Base-by-base conservation (phyloP, 495 filamentous ascomycete genomes). In the Elaphomyces granulatus region DNA sequence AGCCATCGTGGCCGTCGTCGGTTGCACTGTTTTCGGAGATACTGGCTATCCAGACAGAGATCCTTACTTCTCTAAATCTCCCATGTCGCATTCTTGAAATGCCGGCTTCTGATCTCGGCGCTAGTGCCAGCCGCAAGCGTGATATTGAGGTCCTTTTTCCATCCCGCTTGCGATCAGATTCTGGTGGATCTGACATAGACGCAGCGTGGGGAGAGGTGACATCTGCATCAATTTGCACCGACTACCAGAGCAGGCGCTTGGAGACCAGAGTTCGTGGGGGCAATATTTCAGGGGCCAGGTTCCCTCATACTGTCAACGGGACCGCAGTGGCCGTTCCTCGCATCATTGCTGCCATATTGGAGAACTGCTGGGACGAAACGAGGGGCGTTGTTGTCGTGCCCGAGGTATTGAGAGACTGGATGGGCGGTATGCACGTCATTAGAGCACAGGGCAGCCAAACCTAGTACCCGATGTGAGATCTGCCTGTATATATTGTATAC, bases 61-160 rank as follows among this genome's bases (percentile, higher is more conserved):
- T 96, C 41, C 63, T 96, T 14, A 60, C 62, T 12, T 66, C 70
- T 0, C 73, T 98, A 1, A 75, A 76, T 4, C 75, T 98, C n/a
- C 80, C 82, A 50, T 90, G 81, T 45, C 81, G 88, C 19, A 68
- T 96, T 15, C 70, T 96, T 1, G 88, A 94, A 58, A 95, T 96
- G 90, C 87, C 90, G 1, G 70, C 78, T 0, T 56, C 70, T 1
- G 90, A 98, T 57, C 75, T 98, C 0, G 90, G 90, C 37, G 87
- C 88, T 3, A 82, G 79, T 35, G 92, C 90, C 14, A 66, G 61
- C 20, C 72, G 90, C 32, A 98, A 98, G 60, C 63, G 74, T 34
- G 90, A 98, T 51, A 94, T 96, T 34, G 90, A 98, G 58, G 86
- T 81, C 3, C 87, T 79, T 47, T 95, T 98, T 66, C 92, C 92